Conservation (phyloP, 2,329 filamentous ascomycete genomes). For the Monosporascus cannonballus region DNA sequence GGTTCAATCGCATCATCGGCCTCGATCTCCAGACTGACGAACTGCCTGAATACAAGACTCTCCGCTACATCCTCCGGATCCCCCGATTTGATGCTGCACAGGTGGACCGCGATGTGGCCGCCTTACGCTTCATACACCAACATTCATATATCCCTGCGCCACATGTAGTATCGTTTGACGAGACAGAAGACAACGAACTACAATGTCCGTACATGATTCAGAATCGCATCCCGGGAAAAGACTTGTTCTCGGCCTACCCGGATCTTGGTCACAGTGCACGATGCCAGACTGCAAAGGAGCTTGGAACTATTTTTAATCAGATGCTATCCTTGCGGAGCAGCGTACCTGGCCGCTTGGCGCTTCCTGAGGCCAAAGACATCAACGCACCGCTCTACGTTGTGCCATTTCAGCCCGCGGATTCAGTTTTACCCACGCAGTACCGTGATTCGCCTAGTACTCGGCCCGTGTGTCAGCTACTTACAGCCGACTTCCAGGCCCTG, state of each 20-base stretch:
- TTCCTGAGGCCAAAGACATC: not conserved
- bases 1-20: slow-evolving; percentile 6
- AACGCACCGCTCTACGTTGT: not conserved
- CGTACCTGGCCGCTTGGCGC: not conserved
- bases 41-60: not conserved
- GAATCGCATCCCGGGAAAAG: not conserved
- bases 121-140: slow-evolving; percentile 3
- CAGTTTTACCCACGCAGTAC: not conserved
- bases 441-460: not conserved
- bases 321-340: slow-evolving; percentile 1
- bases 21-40: not conserved
- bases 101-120: slow-evolving; percentile 6
- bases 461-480: not conserved
- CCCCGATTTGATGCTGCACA: slow-evolving; percentile 1
- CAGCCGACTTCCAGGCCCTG: not conserved
- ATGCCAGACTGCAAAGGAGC: slow-evolving; percentile 3
- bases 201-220: slow-evolving; percentile 3
- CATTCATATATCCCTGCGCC: slow-evolving; percentile 5
- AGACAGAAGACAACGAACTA: slow-evolving; percentile 2
- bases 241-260: not conserved
- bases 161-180: slow-evolving; percentile 2
- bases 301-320: slow-evolving; percentile 2
- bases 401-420: not conserved
- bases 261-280: slow-evolving; percentile 1
- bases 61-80: slow-evolving; percentile 4